Percentiles rank a stretch among this genome's conserved stretches.
Conservation (phyloP, 352 stramenopile genomes). For the Pythium guiyangense region DNA sequence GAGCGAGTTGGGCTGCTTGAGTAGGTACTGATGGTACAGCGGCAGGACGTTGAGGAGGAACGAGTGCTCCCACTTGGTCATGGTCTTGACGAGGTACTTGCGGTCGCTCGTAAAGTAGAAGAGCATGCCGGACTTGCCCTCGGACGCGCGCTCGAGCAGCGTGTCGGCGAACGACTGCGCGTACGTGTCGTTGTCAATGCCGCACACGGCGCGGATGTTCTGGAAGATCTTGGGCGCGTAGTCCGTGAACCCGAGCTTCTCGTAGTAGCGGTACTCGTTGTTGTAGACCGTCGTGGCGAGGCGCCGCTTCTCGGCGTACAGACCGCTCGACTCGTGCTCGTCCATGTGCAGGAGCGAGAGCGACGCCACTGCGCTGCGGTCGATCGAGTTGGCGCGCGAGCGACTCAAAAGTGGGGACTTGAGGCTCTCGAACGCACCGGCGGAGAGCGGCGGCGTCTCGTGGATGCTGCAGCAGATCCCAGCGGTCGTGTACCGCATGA, state of each 20-base stretch:
- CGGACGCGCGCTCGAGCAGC: constrained; percentile 73
- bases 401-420: constrained; percentile 38
- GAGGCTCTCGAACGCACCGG: constrained; percentile 21
- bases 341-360: constrained; percentile 62
- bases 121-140: constrained; percentile 85
- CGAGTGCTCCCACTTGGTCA: constrained; percentile 86
- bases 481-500: constrained; percentile 84
- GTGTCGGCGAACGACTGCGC: constrained; percentile 83
- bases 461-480: constrained; percentile 78
- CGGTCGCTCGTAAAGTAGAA: constrained; percentile 88
- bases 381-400: constrained; percentile 28
- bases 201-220: constrained; percentile 76
- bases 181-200: constrained; percentile 72
- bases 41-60: constrained; percentile 79
- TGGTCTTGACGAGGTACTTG: constrained; percentile 86
- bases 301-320: constrained; percentile 84
- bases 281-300: constrained; percentile 82
- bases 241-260: constrained; percentile 85
- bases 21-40: constrained; percentile 82
- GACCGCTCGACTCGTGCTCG: constrained; percentile 37
- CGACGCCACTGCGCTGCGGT: constrained; percentile 34
- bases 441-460: constrained; percentile 28
- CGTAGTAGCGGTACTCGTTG: constrained; percentile 77
- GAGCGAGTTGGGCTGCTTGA: constrained; percentile 76
- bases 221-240: constrained; percentile 83